Base-by-base conservation (phyloP, 371 early-diverging fungal genomes). In the Mortierella sp. region DNA sequence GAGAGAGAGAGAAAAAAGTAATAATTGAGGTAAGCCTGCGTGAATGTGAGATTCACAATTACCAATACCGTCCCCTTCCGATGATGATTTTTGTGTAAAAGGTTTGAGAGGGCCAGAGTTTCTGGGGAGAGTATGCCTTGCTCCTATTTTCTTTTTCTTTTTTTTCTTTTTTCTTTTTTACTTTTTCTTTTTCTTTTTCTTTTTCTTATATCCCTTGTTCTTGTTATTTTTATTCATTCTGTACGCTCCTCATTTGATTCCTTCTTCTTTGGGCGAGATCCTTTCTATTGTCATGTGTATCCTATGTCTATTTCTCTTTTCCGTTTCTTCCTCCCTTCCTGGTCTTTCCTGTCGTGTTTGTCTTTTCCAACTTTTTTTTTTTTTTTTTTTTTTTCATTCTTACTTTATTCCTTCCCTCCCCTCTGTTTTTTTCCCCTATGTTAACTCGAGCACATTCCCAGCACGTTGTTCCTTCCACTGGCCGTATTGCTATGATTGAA, bases 11-110 rank as follows among this genome's bases (percentile, higher is more conserved):
- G 26, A 18, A 19, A 15, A 0, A 18, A 18, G n/a, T 48, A 26
- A 55, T 7, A 50, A 47, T 59, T 68, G 61, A 68, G 62, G 56
- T 59, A 47, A 26, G 18, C 18, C 23, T 5, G n/a, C n/a, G n/a
- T n/a, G n/a, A n/a, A n/a, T n/a, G n/a, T n/a, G n/a, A n/a, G n/a
- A n/a, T n/a, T n/a, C n/a, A n/a, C n/a, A n/a, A n/a, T n/a, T n/a
- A n/a, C n/a, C n/a, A n/a, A n/a, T n/a, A n/a, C n/a, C 26, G 21
- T 68, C 65, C n/a, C n/a, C 65, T 72, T 6, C 64, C 57, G 79
- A 77, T 77, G 79, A 72, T 37, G 37, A 52, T 55, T 68, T 21
- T 72, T 59, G 72, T 62, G 79, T 77, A 77, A 77, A 77, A 77
- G 79, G 79, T 77, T 77, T 77, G 79, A 77, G 19, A 29, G 69